phyloP scores from a whole-genome alignment of 345 rosid species.

The Brassica cretica region DNA sequence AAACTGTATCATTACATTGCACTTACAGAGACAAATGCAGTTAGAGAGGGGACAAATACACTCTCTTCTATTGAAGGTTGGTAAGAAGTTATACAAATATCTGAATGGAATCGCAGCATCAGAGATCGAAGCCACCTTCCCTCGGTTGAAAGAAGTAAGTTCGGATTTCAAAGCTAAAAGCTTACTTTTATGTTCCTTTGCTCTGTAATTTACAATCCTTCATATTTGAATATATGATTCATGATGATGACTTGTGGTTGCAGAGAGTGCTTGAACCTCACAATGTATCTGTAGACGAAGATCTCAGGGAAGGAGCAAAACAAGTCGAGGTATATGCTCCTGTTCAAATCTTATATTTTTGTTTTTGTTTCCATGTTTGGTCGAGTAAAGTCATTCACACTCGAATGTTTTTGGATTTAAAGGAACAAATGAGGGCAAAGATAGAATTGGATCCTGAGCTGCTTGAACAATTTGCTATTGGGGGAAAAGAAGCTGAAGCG shows the following conservation, averaged over 20 bases:
- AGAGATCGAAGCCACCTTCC: slow-evolving; percentile 60
- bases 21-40: slow-evolving; percentile 81
- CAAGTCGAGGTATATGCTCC: slow-evolving; percentile 65
- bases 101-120: slow-evolving; percentile 58
- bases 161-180: not conserved
- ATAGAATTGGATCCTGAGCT: slow-evolving; percentile 60
- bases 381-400: not conserved
- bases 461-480: slow-evolving; percentile 70
- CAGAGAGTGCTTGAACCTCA: slow-evolving; percentile 80
- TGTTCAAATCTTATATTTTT: not conserved
- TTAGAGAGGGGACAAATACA: slow-evolving; percentile 71
- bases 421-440: slow-evolving; percentile 73
- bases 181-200: slow-evolving; percentile 8
- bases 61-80: slow-evolving; percentile 67
- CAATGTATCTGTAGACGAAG: slow-evolving; percentile 77
- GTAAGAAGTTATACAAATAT: slow-evolving; percentile 73
- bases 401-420: slow-evolving; percentile 2
- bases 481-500: slow-evolving; percentile 64
- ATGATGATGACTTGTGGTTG: slow-evolving; percentile 26
- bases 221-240: slow-evolving; percentile 18
- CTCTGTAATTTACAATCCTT: not conserved
- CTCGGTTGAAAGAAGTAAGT: slow-evolving; percentile 83
- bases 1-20: slow-evolving; percentile 9
- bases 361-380: slow-evolving; percentile 3
- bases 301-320: slow-evolving; percentile 78